Evolutionary conservation across 2,329 filamentous ascomycete species (phyloP), one percentile per base, ranked within the genome.

Genomic region (Xylaria sp.): DNA sequence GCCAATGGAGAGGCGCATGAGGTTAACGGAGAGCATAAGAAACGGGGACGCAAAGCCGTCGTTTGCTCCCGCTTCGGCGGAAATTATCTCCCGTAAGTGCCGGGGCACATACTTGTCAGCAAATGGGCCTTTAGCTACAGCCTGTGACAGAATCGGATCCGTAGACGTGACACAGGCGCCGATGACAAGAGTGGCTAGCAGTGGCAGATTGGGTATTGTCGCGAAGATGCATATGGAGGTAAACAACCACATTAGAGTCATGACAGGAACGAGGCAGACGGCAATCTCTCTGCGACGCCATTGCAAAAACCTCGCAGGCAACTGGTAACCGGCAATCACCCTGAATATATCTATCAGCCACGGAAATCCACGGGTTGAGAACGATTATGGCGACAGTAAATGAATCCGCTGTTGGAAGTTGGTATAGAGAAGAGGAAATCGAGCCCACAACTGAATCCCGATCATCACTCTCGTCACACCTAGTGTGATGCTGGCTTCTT

Each of bases 11-110:
- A 88, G 84, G 1, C 86, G 84, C 60, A 89, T 83, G 7, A 89
- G 79, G 45, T 86, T 86, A 1, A 84, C 82, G 0, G 86, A 86
- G 1, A 89, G 79, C 78, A 89, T 83, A 4, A 90, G 79, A 60
- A 89, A 89, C 0, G 87, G 87, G 53, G 89, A 89, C 0, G 85
- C 87, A 45, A 90, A 87, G 0, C 87, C 87, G 68, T 90, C 87
- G 68, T 89, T 89, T 2, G 84, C 83, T 6, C 87, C 88, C 3
- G 86, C 87, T 68, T 90, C 87, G 0, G 87, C 82, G 0, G 87
- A 89, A 22, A 90, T 89, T 63, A 89, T 85, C 69, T 89, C 86
- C 31, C 87, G 82, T 3, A 90, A 78, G 2, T 83, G 80, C 1
- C 86, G 82, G 10, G 84, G 80, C 2, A 90, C 87, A 65, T 84